Conservation (phyloP, 345 rosid species). For the Acer campestre region DNA sequence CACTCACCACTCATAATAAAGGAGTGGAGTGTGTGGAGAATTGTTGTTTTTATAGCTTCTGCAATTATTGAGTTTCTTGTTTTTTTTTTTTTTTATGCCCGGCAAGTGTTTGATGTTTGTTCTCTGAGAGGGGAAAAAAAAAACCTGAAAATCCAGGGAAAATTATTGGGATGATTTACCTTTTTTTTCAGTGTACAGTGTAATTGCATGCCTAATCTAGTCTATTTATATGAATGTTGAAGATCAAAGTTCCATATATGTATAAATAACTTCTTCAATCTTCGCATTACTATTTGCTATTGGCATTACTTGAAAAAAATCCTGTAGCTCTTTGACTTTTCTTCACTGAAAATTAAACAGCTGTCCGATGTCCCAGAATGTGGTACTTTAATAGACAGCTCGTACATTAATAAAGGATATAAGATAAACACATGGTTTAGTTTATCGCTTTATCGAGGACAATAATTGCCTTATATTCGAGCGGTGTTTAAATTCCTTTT, state of each 20-base stretch:
- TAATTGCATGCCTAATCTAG: not conserved
- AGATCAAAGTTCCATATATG: not conserved
- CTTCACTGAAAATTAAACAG: no score
- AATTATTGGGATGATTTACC: conserved; percentile 19
- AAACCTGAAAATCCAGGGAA: not conserved
- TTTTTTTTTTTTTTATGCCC: not conserved
- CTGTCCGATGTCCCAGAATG: no score
- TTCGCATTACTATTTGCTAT: not conserved
- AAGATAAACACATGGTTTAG: no score
- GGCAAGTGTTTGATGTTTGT: conserved; percentile 24
- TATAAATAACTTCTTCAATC: not conserved
- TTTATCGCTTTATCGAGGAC: no score
- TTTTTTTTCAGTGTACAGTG: conserved; percentile 22
- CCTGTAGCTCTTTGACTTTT: no score
- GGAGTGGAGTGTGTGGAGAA: not conserved
- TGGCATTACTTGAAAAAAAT: no score
- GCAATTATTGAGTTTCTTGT: conserved; percentile 5
- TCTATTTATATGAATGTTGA: not conserved
- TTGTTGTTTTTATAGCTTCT: conserved; percentile 12
- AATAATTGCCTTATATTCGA: no score
- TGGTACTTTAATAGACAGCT: not conserved
- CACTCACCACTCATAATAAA: conserved; percentile 13
- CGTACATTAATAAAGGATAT: not conserved
- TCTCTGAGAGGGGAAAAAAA: conserved; percentile 16
- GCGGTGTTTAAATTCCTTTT: no score